phyloP scores from a whole-genome alignment of 805 yeast species.

The Ogataea sp. region DNA sequence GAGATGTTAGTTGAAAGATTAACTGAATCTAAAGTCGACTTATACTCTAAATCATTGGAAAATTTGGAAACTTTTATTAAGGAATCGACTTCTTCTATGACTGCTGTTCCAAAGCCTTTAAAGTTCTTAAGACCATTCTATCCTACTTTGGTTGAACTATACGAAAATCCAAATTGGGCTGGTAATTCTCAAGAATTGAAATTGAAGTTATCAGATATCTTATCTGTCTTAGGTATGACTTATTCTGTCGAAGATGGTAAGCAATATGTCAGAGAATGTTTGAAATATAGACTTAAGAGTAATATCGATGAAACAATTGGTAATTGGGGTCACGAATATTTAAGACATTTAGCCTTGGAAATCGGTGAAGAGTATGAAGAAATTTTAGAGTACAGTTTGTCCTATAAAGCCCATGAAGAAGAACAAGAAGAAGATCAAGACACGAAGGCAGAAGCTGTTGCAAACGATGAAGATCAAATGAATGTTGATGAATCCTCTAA shows the following conservation, averaged over 20 bases:
- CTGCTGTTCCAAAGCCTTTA: constrained; percentile 98
- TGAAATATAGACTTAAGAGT: constrained; percentile 63
- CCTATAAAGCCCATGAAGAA: constrained; percentile 11
- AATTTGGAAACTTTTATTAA: constrained; percentile 71
- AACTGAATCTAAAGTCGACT: constrained; percentile 38
- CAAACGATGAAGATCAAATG: constrained; percentile 15
- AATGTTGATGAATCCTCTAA: too few species aligned
- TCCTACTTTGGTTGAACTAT: constrained; percentile 54
- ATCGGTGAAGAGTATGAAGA: constrained; percentile 82
- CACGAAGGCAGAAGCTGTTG: constrained; percentile 4
- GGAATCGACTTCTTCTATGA: constrained; percentile 96
- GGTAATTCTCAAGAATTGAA: constrained; percentile 18
- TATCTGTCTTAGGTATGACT: constrained; percentile 94
- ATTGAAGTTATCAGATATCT: constrained; percentile 69
- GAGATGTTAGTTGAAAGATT: constrained; percentile 81
- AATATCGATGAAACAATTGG: constrained; percentile 44
- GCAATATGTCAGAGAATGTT: constrained; percentile 53
- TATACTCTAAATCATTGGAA: constrained; percentile 55
- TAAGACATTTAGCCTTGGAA: constrained; percentile 91
- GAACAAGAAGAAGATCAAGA: constrained; percentile 14
- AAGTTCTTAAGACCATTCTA: constrained; percentile 90
- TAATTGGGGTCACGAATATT: constrained; percentile 97
- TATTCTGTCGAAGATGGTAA: constrained; percentile 64
- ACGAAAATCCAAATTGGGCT: constrained; percentile 51
- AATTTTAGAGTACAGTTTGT: constrained; percentile 15